Evolutionary conservation across 2,329 filamentous ascomycete species (phyloP), one percentile per base, ranked within the genome.

Genomic region (Aaosphaeria arxii): DNA sequence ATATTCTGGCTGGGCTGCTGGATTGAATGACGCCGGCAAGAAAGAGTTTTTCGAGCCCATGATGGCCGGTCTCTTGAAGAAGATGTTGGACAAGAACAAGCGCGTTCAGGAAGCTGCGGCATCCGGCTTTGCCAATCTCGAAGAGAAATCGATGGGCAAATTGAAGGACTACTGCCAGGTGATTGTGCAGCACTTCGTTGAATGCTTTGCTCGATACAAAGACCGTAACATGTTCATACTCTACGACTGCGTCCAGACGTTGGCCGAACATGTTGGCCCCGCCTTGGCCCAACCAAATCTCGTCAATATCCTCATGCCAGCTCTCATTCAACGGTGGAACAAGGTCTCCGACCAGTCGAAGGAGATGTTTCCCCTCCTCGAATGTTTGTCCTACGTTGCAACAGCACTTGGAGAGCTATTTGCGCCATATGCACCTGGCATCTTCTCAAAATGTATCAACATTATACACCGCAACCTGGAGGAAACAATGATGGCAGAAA

Each of bases 221-320:
- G 92, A 97, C 71, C 87, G 90, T 63, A 99, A 99, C 75, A 96
- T 97, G 84, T 96, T 95, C 75, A 95, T 97, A 46, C 82, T 99
- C 32, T 99, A 99, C 74, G 94, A 99, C 73, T 97, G 94, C 70
- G 89, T 99, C 32, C 94, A 99, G 74, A 99, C 94, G 0, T 77
- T 99, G 48, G 94, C 94, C 4, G 94, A 99, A 70, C 87, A 90
- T 63, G 87, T 97, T 46, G 91, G 90, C 7, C 84, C 86, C 5
- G 84, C 87, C 32, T 78, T 99, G 55, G 87, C 90, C n/a, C 80
- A 84, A 52, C 87, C 87, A 5, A 83, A 91, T 45, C 81, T 96
- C n/a, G 85, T 91, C 38, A 82, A 87, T 53, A 80, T 90, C 57
- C 79, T 99, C 50, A 97, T 99, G 92, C 91, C 94, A 28, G 89